These are phyloP conservation scores for Metschnikowia cubensis DNA, from an alignment of 805 yeast species.

Conservation along the genomic window DNA sequence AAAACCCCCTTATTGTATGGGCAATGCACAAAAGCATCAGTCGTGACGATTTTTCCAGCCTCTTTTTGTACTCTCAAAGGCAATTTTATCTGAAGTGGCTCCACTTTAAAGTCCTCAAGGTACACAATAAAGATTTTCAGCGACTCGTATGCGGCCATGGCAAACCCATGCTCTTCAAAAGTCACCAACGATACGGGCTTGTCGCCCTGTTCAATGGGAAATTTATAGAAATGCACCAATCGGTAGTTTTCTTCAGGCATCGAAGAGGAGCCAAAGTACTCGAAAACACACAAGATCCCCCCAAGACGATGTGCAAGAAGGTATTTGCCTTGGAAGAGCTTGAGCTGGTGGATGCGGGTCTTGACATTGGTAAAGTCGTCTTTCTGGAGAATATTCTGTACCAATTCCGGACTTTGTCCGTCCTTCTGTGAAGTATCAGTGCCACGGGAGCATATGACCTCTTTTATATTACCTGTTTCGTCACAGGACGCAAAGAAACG, in stretches of 20 bases:
- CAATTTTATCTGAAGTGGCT: constrained; percentile 26
- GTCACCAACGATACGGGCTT: constrained; percentile 31
- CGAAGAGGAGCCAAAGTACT: constrained; percentile 20
- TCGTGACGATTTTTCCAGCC: constrained; percentile 14
- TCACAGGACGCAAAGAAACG: constrained; percentile 60
- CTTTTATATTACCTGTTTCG: constrained; percentile 65
- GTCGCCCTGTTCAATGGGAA: constrained; percentile 23
- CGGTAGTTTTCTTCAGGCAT: constrained; percentile 35
- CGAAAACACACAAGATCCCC: constrained; percentile 42
- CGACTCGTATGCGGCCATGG: constrained; percentile 45
- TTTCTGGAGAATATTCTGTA: constrained; percentile 38
- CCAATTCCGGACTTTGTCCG: constrained; percentile 58
- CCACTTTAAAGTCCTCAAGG: constrained; percentile 26
- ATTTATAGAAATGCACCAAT: constrained; percentile 28
- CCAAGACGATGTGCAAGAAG: constrained; percentile 42
- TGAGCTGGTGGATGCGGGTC: constrained; percentile 34
- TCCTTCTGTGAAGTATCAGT: constrained; percentile 76
- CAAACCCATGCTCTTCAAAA: constrained; percentile 26
- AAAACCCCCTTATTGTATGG: constrained; percentile 49
- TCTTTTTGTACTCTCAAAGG: constrained; percentile 5
- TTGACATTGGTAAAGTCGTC: constrained; percentile 26
- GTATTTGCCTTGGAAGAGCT: constrained; percentile 27
- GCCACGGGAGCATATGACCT: constrained; percentile 58
- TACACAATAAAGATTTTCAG: constrained; percentile 41
- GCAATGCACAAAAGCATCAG: constrained; percentile 45